Conservation (phyloP, 2,329 filamentous ascomycete genomes). For the Tolypocladium tropicale region DNA sequence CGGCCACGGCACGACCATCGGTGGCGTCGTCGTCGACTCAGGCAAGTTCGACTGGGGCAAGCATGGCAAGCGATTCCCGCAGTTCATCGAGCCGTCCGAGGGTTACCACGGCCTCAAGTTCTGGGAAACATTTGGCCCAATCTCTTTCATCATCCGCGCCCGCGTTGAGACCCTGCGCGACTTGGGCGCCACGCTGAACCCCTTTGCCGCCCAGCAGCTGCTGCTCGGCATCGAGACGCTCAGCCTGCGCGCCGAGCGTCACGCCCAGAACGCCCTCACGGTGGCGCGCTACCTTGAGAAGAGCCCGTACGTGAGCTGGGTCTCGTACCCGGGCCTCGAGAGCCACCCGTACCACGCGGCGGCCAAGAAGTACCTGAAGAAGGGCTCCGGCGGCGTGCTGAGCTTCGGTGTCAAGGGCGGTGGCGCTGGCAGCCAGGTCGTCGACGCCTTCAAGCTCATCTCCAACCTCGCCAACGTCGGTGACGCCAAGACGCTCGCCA, state of each 20-base stretch:
- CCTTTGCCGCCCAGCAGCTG: slow-evolving; percentile 88
- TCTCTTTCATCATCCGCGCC: slow-evolving; percentile 74
- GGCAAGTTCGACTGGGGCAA: slow-evolving; percentile 94
- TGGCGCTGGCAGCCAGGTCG: slow-evolving; percentile 71
- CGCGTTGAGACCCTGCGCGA: slow-evolving; percentile 88
- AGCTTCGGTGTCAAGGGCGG: slow-evolving; percentile 92
- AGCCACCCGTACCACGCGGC: slow-evolving; percentile 69
- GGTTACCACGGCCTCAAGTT: slow-evolving; percentile 93
- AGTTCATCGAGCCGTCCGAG: slow-evolving; percentile 79
- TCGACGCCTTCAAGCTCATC: slow-evolving; percentile 90
- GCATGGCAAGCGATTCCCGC: slow-evolving; percentile 74
- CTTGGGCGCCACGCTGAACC: slow-evolving; percentile 71
- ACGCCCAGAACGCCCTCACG: slow-evolving; percentile 72
- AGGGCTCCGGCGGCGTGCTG: slow-evolving; percentile 81
- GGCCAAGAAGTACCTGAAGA: slow-evolving; percentile 78
- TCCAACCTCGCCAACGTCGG: slow-evolving; percentile 95
- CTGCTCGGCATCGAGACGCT: slow-evolving; percentile 85
- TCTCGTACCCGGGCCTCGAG: slow-evolving; percentile 82
- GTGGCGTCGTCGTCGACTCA: slow-evolving; percentile 73
- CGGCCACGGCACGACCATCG: slow-evolving; percentile 87
- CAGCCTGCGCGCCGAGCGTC: slow-evolving; percentile 74
- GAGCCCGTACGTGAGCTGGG: slow-evolving; percentile 80
- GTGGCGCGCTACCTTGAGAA: slow-evolving; percentile 76
- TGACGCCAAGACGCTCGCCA: slow-evolving; percentile 88
- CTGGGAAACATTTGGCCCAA: slow-evolving; percentile 80